These are phyloP conservation scores for Rhizopus stolonifer DNA, from an alignment of 371 early-diverging fungal genomes.

Conservation along the genomic window DNA sequence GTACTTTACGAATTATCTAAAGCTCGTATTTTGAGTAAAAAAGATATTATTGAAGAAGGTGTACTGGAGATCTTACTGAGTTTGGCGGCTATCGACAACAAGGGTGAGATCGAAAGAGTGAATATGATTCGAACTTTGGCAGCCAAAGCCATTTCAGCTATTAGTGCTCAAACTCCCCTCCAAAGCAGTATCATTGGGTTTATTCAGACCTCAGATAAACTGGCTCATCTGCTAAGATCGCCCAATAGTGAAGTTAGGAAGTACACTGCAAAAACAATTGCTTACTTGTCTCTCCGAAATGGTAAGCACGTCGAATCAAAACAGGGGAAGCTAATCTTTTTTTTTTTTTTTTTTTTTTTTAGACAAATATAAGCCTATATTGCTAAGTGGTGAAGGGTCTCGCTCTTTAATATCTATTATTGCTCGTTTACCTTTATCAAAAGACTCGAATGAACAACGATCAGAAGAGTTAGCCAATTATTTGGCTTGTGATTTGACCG, in stretches of 20 bases:
- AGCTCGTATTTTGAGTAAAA: constrained; percentile 43
- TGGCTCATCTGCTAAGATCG: constrained; percentile 35
- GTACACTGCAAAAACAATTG: constrained; percentile 60
- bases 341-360: neutral
- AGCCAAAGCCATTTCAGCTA: constrained; percentile 47
- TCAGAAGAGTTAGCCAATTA: constrained; percentile 17
- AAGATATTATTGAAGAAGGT: constrained; percentile 41
- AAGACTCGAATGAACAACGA: neutral
- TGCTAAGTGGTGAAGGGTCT: constrained; percentile 51
- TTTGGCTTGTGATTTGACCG: constrained; percentile 7
- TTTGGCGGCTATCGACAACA: constrained; percentile 27
- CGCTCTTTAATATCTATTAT: constrained; percentile 44
- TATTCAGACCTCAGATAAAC: constrained; percentile 26
- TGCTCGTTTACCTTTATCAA: constrained; percentile 25
- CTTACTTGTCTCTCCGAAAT: constrained; percentile 58
- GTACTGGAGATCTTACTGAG: constrained; percentile 32
- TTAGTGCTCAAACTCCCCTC: constrained; percentile 31
- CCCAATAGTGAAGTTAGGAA: constrained; percentile 44
- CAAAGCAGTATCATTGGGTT: constrained; percentile 44
- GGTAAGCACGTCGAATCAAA: constrained; percentile 34
- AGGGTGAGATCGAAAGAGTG: constrained; percentile 23
- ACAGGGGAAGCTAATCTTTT: neutral
- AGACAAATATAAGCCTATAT: constrained; percentile 56
- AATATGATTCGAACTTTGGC: constrained; percentile 41
- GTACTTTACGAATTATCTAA: constrained; percentile 42